Evolutionary conservation across 352 stramenopile species (phyloP).

Genomic region (Salisapilia sapeloensis): DNA sequence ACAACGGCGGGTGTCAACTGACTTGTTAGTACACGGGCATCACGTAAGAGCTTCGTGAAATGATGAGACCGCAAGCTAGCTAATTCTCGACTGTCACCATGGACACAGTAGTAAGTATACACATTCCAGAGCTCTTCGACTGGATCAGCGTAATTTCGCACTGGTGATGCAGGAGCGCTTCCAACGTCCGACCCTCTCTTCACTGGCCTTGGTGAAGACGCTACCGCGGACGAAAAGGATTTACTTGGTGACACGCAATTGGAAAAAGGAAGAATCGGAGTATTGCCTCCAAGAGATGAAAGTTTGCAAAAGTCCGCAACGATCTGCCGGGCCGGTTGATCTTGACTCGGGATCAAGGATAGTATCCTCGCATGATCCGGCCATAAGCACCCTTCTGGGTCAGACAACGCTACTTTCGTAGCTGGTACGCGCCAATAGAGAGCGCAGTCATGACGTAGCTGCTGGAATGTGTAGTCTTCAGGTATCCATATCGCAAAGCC

Average conservation of each 20-base stretch:
- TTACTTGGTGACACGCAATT: too few relatives aligned
- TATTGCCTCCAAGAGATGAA: slow-evolving; percentile 2
- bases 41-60: slow-evolving; percentile 50
- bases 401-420: slow-evolving; percentile 20
- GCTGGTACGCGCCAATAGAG: slow-evolving; percentile 48
- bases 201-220: slow-evolving; percentile 3
- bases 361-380: slow-evolving; percentile 59
- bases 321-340: slow-evolving; percentile 22
- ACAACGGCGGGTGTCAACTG: slow-evolving; percentile 48
- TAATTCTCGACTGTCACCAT: slow-evolving; percentile 52
- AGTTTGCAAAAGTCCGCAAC: slow-evolving; percentile 36
- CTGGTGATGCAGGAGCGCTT: background rate
- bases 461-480: slow-evolving; percentile 57
- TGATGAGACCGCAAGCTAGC: slow-evolving; percentile 55
- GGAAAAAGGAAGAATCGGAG: too few relatives aligned
- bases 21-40: slow-evolving; percentile 27
- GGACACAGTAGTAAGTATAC: slow-evolving; percentile 71
- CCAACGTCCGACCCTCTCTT: slow-evolving; percentile 3
- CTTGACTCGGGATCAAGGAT: slow-evolving; percentile 30
- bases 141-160: slow-evolving; percentile 8
- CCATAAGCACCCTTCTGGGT: slow-evolving; percentile 54
- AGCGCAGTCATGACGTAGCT: slow-evolving; percentile 43
- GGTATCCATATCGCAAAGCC: slow-evolving; percentile 52
- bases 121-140: slow-evolving; percentile 58
- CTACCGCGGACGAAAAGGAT: background rate